phyloP scores from a whole-genome alignment of 306 rosid species.

The Sicyos baderoa region DNA sequence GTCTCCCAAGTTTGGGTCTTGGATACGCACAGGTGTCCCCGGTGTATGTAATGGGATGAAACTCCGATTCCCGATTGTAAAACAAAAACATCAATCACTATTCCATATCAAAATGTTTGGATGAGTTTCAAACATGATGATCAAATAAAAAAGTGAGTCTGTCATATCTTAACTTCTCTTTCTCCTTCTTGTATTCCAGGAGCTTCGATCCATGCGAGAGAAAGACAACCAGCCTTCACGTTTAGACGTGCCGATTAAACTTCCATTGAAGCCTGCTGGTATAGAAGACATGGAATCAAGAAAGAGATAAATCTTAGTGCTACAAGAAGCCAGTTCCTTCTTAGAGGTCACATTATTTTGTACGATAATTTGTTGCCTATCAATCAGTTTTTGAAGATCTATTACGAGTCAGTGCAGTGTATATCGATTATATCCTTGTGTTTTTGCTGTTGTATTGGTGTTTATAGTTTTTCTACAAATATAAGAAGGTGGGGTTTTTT shows the following conservation, averaged over 20 bases:
- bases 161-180: not conserved
- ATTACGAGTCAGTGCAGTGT: constrained; percentile 10
- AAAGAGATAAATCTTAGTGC: constrained; percentile 35
- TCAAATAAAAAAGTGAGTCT: not conserved
- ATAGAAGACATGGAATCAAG: constrained; percentile 31
- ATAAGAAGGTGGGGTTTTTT: not conserved
- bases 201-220: constrained; percentile 54
- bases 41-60: no score
- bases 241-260: constrained; percentile 32
- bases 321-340: constrained; percentile 14
- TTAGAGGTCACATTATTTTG: constrained; percentile 29
- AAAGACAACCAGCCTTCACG: constrained; percentile 33
- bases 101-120: not conserved
- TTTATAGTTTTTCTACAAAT: not conserved
- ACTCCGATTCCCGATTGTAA: no score
- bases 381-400: constrained; percentile 20
- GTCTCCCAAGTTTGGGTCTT: no score
- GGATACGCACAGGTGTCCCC: no score
- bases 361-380: constrained; percentile 22
- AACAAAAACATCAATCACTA: not conserved
- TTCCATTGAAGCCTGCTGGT: constrained; percentile 31
- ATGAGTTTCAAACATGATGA: constrained; percentile 1
- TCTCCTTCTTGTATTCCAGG: constrained; percentile 31
- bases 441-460: not conserved
- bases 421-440: constrained; percentile 8